phyloP scores from a whole-genome alignment of 2,329 filamentous ascomycete species.

The Elsinoe ampelina region DNA sequence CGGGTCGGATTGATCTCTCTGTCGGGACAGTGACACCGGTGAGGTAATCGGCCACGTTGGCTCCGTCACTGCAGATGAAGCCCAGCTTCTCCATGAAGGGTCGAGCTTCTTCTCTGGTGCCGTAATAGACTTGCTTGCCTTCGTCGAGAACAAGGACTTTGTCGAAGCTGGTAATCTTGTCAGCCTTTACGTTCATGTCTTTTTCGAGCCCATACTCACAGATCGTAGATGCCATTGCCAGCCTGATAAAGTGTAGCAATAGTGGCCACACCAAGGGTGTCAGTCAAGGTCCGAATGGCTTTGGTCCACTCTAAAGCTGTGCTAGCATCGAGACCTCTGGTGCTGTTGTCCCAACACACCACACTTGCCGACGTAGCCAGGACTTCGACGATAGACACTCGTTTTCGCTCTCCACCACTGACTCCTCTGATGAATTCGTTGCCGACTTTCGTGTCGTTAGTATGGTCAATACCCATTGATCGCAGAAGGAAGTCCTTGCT shows the following conservation, averaged over 20 bases:
- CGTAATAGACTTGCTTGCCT: conserved; percentile 58
- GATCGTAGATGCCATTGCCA: conserved; percentile 58
- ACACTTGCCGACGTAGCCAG: conserved; percentile 50
- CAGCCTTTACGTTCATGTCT: not conserved
- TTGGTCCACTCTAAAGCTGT: conserved; percentile 52
- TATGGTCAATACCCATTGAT: conserved; percentile 51
- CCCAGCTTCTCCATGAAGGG: conserved; percentile 58
- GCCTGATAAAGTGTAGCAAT: conserved; percentile 62
- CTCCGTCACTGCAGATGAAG: conserved; percentile 52
- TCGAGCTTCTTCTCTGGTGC: conserved; percentile 47
- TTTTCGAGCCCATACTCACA: conserved; percentile 21
- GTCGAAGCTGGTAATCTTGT: conserved; percentile 41
- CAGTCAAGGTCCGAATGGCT: conserved; percentile 54
- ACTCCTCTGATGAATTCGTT: conserved; percentile 58
- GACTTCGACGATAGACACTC: conserved; percentile 59
- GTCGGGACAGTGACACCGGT: conserved; percentile 54
- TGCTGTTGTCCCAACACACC: conserved; percentile 60
- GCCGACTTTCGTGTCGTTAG: conserved; percentile 56
- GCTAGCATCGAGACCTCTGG: conserved; percentile 56
- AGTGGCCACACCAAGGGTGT: conserved; percentile 50
- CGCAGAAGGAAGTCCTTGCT: conserved; percentile 48
- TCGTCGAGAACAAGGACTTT: conserved; percentile 60
- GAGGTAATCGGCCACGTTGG: conserved; percentile 57
- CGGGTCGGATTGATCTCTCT: conserved; percentile 36
- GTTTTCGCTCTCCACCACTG: conserved; percentile 59